Percentiles rank a stretch among this genome's conserved stretches.
Conservation (phyloP, 495 filamentous ascomycete genomes). For the Emericellopsis terricola region DNA sequence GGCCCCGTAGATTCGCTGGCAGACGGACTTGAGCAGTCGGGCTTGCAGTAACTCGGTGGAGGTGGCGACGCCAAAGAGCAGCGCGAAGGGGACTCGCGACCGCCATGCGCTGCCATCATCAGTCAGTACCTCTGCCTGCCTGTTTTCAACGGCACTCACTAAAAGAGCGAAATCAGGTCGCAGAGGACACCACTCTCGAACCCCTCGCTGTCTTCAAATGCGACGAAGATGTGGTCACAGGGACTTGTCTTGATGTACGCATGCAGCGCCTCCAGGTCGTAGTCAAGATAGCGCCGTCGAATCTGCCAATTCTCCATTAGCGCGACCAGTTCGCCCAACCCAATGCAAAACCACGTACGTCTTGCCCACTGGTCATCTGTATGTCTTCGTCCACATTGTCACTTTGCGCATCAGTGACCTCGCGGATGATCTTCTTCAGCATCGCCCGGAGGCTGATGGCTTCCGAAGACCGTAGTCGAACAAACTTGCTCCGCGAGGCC, state of each 20-base stretch:
- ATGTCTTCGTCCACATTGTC: slow-evolving; percentile 31
- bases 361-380: slow-evolving; percentile 26
- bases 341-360: too few species aligned
- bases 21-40: slow-evolving; percentile 57
- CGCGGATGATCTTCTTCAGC: slow-evolving; percentile 68
- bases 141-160: slow-evolving; percentile 26
- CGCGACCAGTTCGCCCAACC: too few species aligned
- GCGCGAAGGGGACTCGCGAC: slow-evolving; percentile 74
- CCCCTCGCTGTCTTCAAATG: slow-evolving; percentile 81
- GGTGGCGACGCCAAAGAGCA: slow-evolving; percentile 79
- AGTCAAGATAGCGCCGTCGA: slow-evolving; percentile 57
- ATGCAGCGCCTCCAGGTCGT: slow-evolving; percentile 72
- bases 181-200: slow-evolving; percentile 67
- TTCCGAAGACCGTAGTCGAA: slow-evolving; percentile 63
- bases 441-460: slow-evolving; percentile 65
- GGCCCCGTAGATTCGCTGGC: slow-evolving; percentile 50
- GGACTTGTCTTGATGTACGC: slow-evolving; percentile 36
- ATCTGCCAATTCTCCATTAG: slow-evolving; percentile 26
- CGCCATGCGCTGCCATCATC: slow-evolving; percentile 48
- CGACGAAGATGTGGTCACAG: slow-evolving; percentile 48
- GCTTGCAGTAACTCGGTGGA: slow-evolving; percentile 79
- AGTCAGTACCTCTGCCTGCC: slow-evolving; percentile 5
- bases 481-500: slow-evolving; percentile 32
- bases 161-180: slow-evolving; percentile 62
- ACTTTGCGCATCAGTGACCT: slow-evolving; percentile 19